Percentiles rank a stretch among this genome's conserved stretches.
phyloP scores from a whole-genome alignment of 2,329 filamentous ascomycete genomes.

The Aspergillus vadensis region DNA sequence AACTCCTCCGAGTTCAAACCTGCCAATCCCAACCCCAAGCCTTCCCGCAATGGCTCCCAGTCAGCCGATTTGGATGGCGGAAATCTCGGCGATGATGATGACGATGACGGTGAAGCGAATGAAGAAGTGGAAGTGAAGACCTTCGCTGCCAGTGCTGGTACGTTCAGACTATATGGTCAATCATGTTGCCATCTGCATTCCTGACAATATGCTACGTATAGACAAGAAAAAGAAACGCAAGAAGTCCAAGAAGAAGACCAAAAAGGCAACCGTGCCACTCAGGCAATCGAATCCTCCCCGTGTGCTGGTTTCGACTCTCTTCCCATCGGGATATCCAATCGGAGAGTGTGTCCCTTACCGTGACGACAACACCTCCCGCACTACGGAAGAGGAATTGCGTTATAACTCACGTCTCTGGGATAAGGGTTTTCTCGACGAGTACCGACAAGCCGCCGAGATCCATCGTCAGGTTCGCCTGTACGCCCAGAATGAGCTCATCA shows the following conservation, averaged over 20 bases:
- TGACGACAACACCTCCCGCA: slow-evolving; percentile 48
- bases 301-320: slow-evolving; percentile 50
- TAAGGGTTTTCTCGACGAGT: slow-evolving; percentile 54
- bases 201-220: neutral
- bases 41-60: slow-evolving; percentile 1
- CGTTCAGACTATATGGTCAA: neutral
- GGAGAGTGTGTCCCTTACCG: slow-evolving; percentile 44
- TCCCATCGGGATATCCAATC: slow-evolving; percentile 48
- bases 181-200: neutral
- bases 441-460: slow-evolving; percentile 59
- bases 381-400: slow-evolving; percentile 51
- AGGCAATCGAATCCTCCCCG: slow-evolving; percentile 52
- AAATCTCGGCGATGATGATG: slow-evolving; percentile 5
- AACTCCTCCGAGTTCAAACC: slow-evolving; percentile 9
- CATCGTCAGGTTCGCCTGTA: slow-evolving; percentile 58
- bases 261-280: slow-evolving; percentile 13
- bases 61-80: slow-evolving; percentile 11
- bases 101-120: slow-evolving; percentile 20
- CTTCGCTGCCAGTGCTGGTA: neutral
- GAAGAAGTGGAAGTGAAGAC: slow-evolving; percentile 1
- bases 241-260: slow-evolving; percentile 42
- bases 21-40: slow-evolving; percentile 4
- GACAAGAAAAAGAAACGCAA: slow-evolving; percentile 26
- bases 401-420: slow-evolving; percentile 47
- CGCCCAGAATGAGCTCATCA: slow-evolving; percentile 48